Evolutionary conservation across 208 protist genomes (phyloP).

Genomic region (Trypanosoma melophagium): DNA sequence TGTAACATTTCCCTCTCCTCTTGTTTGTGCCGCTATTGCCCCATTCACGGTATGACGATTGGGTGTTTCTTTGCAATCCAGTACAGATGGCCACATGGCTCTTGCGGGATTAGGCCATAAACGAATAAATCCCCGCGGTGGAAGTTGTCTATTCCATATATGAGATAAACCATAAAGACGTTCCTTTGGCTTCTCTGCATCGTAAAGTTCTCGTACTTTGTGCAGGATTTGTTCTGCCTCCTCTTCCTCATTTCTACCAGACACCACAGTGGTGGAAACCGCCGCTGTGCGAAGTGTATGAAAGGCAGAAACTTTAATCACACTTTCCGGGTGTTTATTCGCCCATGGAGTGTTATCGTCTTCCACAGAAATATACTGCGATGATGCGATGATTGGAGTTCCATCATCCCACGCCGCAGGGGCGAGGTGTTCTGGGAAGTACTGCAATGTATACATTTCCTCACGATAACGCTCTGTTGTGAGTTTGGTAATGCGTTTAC

Average conservation of each 20-base stretch:
- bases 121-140: slow-evolving; percentile 74
- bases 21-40: too few relatives aligned
- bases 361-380: slow-evolving; percentile 59
- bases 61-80: background rate
- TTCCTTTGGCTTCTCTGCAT: slow-evolving; percentile 15
- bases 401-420: slow-evolving; percentile 30
- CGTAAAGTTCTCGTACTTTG: slow-evolving; percentile 10
- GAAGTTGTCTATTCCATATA: slow-evolving; percentile 63
- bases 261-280: background rate
- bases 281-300: slow-evolving; percentile 37
- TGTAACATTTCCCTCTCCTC: background rate
- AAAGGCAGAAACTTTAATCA: slow-evolving; percentile 49
- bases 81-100: slow-evolving; percentile 74
- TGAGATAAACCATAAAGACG: slow-evolving; percentile 74
- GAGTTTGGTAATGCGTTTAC: slow-evolving; percentile 42
- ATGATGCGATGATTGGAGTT: slow-evolving; percentile 18
- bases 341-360: slow-evolving; percentile 30
- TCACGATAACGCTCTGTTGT: slow-evolving; percentile 50
- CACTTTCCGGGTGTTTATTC: slow-evolving; percentile 40
- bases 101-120: slow-evolving; percentile 47
- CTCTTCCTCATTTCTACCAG: background rate
- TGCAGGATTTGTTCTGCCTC: slow-evolving; percentile 5
- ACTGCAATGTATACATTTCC: slow-evolving; percentile 46
- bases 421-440: slow-evolving; percentile 46
- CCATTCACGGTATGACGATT: too few relatives aligned